These are phyloP conservation scores for Moricandia moricandioides DNA, from an alignment of 345 rosid genomes.

Conservation along the genomic window DNA sequence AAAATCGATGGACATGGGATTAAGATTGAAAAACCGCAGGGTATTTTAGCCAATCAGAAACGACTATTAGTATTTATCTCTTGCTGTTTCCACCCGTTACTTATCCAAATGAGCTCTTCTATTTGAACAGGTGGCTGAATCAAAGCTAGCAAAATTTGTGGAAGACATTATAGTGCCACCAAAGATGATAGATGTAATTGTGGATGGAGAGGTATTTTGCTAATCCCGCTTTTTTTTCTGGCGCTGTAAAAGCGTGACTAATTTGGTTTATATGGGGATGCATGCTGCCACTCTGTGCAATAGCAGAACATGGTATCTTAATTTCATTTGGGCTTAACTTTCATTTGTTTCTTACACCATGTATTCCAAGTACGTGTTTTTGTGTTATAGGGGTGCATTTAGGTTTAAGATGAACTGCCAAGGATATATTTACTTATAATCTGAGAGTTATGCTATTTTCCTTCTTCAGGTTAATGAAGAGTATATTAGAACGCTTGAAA, in stretches of 20 bases:
- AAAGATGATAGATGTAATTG: conserved; percentile 90
- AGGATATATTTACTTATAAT: not conserved
- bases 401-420: not conserved
- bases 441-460: conserved; percentile 26
- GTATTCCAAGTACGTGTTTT: not conserved
- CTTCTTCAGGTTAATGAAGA: conserved; percentile 84
- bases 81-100: conserved; percentile 8
- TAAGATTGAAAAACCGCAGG: conserved; percentile 96
- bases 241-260: not conserved
- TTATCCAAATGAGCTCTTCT: conserved; percentile 20
- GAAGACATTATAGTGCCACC: conserved; percentile 97
- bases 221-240: not conserved
- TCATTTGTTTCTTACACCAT: conserved; percentile 3
- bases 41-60: conserved; percentile 40
- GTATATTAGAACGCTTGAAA: conserved; percentile 81
- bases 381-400: conserved; percentile 8
- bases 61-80: conserved; percentile 7
- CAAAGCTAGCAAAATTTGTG: conserved; percentile 89
- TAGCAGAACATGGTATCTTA: not conserved
- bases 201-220: conserved; percentile 91
- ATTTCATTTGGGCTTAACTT: not conserved
- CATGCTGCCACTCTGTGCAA: conserved; percentile 4
- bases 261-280: not conserved
- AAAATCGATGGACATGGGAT: conserved; percentile 99
- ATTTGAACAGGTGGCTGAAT: conserved; percentile 80